Base-by-base conservation (phyloP, 768 basidiomycete species). In the Rossbeevera mucosa region DNA sequence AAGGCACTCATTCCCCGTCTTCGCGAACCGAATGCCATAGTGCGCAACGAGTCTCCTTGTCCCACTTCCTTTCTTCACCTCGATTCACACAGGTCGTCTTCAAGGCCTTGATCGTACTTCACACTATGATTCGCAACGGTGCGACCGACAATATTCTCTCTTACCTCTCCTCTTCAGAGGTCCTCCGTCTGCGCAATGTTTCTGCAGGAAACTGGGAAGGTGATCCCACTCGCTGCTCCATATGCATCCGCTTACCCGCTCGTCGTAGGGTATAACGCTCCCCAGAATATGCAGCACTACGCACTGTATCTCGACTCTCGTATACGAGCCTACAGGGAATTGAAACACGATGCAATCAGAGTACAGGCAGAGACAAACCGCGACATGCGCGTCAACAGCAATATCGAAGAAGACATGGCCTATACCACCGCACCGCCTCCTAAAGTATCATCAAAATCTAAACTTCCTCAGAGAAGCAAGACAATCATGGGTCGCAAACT, bases 51-150 rank as follows among this genome's bases (percentile, higher is more conserved):
- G 24, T 24, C 21, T 14, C 9, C n/a, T 28, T 38, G 5, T 3
- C 42, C n/a, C 29, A 20, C 0, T 42, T 30, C 41, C 11, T 18
- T 24, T 7, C 4, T 52, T 57, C 26, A 57, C 51, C 16, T 36
- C 28, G 16, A 44, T 51, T 22, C 41, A 2, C 41, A 47, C 61
- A 96, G 94, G 80, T 98, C 59, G 94, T 91, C n/a, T 97, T 98
- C 82, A 99, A 99, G 66, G 93, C 94, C 0, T 76, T 98, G 59
- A 86, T 99, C 61, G 91, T 95, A 4, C 75, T 98, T 7, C 96
- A 99, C 67, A 91, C 86, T 28, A 93, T 99, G 91, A 90, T 98
- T 66, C 84, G 96, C 24, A 92, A 91, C 55, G 96, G 96, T n/a
- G 80, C 90, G 2, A 96, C 94, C 6, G 94, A 98, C 74, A 91